phyloP scores from a whole-genome alignment of 192 early-diverging fungal species.

The Radiomyces spectabilis region DNA sequence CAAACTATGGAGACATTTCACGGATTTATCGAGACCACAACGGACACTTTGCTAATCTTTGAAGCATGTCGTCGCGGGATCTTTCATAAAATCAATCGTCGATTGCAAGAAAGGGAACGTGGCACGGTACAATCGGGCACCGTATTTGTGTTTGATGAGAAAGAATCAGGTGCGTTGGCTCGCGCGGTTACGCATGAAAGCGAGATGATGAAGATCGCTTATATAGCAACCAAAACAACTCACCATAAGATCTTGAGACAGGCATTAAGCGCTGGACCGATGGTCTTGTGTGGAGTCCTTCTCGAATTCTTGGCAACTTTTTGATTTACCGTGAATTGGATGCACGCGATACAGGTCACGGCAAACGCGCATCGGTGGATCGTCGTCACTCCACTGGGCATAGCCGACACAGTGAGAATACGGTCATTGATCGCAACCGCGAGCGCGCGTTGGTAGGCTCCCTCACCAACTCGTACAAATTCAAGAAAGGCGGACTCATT shows the following conservation, averaged over 20 bases:
- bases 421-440: neutral
- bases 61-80: constrained; percentile 19
- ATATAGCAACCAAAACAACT: neutral
- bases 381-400: neutral
- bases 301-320: constrained; percentile 75
- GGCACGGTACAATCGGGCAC: constrained; percentile 15
- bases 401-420: neutral
- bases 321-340: constrained; percentile 74
- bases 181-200: too few species aligned
- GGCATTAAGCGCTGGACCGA: constrained; percentile 87
- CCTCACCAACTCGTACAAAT: constrained; percentile 45
- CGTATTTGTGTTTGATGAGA: constrained; percentile 23
- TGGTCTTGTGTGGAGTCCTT: constrained; percentile 75
- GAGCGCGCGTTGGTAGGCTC: constrained; percentile 51
- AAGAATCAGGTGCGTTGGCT: constrained; percentile 15
- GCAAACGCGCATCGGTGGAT: neutral
- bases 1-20: constrained; percentile 16
- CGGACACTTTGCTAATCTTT: constrained; percentile 19
- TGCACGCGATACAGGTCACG: neutral
- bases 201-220: neutral
- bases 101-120: constrained; percentile 23
- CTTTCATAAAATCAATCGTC: constrained; percentile 17
- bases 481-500: constrained; percentile 55
- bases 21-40: constrained; percentile 21
- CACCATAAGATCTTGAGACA: neutral